Conservation (phyloP, 2,329 filamentous ascomycete genomes). For the Diplodia corticola region DNA sequence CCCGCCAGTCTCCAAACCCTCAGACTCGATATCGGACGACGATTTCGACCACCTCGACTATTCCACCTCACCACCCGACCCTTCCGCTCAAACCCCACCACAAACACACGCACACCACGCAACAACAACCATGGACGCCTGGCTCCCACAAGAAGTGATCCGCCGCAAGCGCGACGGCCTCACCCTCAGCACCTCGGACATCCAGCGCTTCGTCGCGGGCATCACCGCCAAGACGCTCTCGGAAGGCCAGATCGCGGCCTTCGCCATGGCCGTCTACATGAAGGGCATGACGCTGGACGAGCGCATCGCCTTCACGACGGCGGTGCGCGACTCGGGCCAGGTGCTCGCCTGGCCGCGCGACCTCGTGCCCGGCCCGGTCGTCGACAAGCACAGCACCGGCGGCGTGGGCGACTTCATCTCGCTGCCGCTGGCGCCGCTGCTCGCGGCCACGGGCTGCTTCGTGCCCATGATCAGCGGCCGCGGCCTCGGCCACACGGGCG, state of each 20-base stretch:
- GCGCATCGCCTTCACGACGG: constrained; percentile 21
- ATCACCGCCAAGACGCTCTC: constrained; percentile 11
- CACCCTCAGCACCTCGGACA: constrained; percentile 15
- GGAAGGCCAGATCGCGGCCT: constrained; percentile 22
- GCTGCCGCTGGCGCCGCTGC: constrained; percentile 22
- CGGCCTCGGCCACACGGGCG: constrained; percentile 22
- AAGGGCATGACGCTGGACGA: constrained; percentile 20
- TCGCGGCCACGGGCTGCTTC: constrained; percentile 20
- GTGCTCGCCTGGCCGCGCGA: constrained; percentile 12
- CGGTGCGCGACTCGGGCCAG: constrained; percentile 19
- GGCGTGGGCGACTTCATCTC: constrained; percentile 22
- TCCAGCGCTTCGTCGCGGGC: constrained; percentile 21
- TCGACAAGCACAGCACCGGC: constrained; percentile 23
- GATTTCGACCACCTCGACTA: neutral
- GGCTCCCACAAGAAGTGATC: constrained; percentile 23
- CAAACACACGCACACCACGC: neutral
- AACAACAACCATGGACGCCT: constrained; percentile 18
- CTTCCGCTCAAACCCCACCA: neutral
- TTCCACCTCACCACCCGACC: neutral
- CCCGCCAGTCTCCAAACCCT: neutral
- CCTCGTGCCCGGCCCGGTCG: constrained; percentile 4
- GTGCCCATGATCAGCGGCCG: constrained; percentile 22
- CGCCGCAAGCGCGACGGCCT: constrained; percentile 23
- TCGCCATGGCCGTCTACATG: constrained; percentile 23
- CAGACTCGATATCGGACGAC: neutral